phyloP scores from a whole-genome alignment of 2,329 filamentous ascomycete species.

The Atkinsonella hypoxylon region DNA sequence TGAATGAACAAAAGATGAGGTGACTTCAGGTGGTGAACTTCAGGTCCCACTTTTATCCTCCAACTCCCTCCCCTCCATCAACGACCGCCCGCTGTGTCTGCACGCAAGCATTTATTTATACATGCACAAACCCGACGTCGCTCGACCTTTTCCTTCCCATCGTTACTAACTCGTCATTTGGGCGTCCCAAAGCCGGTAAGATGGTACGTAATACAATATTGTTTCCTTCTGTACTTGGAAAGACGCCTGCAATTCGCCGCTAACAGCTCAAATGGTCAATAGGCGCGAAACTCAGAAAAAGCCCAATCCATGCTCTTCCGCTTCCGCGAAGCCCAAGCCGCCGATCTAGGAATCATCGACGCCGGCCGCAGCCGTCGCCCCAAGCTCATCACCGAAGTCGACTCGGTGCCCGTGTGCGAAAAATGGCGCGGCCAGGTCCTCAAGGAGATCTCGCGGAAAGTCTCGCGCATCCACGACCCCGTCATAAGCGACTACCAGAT shows the following conservation, averaged over 20 bases:
- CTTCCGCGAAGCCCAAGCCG: conserved; percentile 94
- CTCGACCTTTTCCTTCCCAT: not conserved
- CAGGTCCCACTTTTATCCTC: not conserved
- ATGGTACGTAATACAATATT: conserved; percentile 1
- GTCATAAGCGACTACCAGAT: conserved; percentile 94
- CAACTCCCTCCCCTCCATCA: not conserved
- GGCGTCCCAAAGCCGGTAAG: not conserved
- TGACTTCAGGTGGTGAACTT: not conserved
- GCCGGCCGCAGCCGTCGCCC: conserved; percentile 80
- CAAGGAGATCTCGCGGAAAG: conserved; percentile 93
- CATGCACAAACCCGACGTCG: too few relatives aligned
- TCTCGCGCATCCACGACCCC: conserved; percentile 86
- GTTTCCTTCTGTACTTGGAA: too few relatives aligned
- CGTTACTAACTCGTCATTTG: not conserved
- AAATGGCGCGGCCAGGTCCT: conserved; percentile 98
- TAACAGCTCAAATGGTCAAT: too few relatives aligned
- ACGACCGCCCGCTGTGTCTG: not conserved
- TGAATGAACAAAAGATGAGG: not conserved
- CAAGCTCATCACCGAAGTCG: conserved; percentile 79
- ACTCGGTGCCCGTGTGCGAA: conserved; percentile 76
- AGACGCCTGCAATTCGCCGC: not conserved
- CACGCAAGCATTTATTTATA: not conserved
- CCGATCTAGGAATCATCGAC: conserved; percentile 92
- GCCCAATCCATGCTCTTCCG: conserved; percentile 99
- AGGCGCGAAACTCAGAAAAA: conserved; percentile 97